A percentile compares a stretch with the other conserved stretches of the same genome.
phyloP scores from a whole-genome alignment of 176 grass and related monocot genomes.

The Oryza coarctata region DNA sequence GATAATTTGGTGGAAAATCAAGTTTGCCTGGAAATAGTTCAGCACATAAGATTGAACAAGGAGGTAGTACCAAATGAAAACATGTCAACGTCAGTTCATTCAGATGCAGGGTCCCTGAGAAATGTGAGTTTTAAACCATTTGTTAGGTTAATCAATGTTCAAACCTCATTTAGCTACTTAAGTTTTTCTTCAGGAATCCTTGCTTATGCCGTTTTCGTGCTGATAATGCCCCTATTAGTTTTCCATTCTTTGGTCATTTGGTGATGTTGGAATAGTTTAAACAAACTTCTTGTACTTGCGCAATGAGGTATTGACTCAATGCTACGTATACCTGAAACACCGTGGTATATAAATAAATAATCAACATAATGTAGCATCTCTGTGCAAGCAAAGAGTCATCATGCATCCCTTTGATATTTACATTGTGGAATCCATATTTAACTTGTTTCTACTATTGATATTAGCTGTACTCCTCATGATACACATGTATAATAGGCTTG shows the following conservation, averaged over 20 bases:
- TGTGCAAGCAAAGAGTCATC: constrained; percentile 6
- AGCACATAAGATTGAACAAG: neutral
- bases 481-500: neutral
- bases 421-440: constrained; percentile 30
- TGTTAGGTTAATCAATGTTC: constrained; percentile 3
- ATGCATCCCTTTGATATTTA: constrained; percentile 8
- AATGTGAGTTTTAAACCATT: constrained; percentile 10
- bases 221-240: constrained; percentile 4
- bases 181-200: constrained; percentile 15
- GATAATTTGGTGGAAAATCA: constrained; percentile 10
- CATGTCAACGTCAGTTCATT: constrained; percentile 10
- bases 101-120: constrained; percentile 1
- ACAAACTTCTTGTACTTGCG: neutral
- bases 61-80: constrained; percentile 26
- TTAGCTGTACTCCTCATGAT: neutral
- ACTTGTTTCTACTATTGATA: neutral
- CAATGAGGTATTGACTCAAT: neutral
- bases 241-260: neutral
- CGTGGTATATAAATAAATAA: neutral
- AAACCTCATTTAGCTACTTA: neutral
- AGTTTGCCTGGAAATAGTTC: neutral
- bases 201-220: neutral
- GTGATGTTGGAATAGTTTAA: neutral
- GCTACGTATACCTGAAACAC: neutral
- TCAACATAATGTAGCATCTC: constrained; percentile 5